Evolutionary conservation across 2,329 filamentous ascomycete species (phyloP).

Genomic region (Allantophomopsis lycopodina): DNA sequence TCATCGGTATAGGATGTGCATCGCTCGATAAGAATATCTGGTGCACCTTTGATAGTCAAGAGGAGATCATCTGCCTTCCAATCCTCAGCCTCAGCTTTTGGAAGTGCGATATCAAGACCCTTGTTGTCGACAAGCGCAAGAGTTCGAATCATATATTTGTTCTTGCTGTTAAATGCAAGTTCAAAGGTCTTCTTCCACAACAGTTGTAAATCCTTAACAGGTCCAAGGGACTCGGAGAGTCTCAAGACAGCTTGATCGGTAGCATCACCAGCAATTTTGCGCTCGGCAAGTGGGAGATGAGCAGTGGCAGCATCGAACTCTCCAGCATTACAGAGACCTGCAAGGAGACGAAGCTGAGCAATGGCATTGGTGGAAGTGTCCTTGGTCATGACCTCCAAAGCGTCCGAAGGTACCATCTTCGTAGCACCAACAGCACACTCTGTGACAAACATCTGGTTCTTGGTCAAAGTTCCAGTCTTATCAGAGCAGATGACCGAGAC

Average conservation of each 20-base stretch:
- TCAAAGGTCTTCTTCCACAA: slow-evolving; percentile 53
- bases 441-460: slow-evolving; percentile 57
- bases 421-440: slow-evolving; percentile 43
- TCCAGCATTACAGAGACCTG: slow-evolving; percentile 57
- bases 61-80: slow-evolving; percentile 15
- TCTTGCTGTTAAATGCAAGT: slow-evolving; percentile 66
- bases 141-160: slow-evolving; percentile 63
- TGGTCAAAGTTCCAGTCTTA: slow-evolving; percentile 57
- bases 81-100: slow-evolving; percentile 1
- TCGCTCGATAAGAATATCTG: slow-evolving; percentile 52
- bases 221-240: slow-evolving; percentile 49
- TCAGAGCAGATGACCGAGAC: slow-evolving; percentile 63
- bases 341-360: slow-evolving; percentile 41
- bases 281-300: slow-evolving; percentile 38
- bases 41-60: slow-evolving; percentile 61
- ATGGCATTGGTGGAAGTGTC: slow-evolving; percentile 19
- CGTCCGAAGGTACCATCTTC: slow-evolving; percentile 19
- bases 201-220: slow-evolving; percentile 41
- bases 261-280: slow-evolving; percentile 58
- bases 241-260: slow-evolving; percentile 61
- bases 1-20: slow-evolving; percentile 35
- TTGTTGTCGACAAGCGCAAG: slow-evolving; percentile 31
- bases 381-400: slow-evolving; percentile 11
- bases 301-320: slow-evolving; percentile 54
- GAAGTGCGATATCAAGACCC: slow-evolving; percentile 4